These are phyloP conservation scores for Anethum foeniculum DNA, from an alignment of 140 eudicot species.

Conservation along the genomic window DNA sequence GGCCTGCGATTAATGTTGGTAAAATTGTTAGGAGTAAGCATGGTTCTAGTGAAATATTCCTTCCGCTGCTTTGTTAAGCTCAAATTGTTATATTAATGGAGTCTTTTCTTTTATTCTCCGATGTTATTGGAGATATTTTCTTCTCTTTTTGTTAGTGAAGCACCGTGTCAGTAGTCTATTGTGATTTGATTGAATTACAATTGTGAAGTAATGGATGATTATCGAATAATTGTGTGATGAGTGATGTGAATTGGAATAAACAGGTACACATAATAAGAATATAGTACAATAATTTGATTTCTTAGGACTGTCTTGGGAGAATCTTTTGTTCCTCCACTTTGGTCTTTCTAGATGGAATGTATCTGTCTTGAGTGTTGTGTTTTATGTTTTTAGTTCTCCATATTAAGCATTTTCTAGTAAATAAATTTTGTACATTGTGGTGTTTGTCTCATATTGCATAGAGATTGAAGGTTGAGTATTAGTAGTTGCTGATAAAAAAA, in stretches of 20 bases:
- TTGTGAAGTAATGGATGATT: not conserved
- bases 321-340: not conserved
- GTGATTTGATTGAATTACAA: not conserved
- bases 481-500: not conserved
- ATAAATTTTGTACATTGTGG: not conserved
- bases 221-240: not conserved
- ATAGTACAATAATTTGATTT: constrained; percentile 24
- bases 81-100: not conserved
- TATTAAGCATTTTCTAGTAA: not conserved
- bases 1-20: not conserved
- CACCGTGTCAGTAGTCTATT: not conserved
- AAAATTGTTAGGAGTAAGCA: not conserved
- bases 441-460: not conserved
- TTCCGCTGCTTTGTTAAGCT: not conserved
- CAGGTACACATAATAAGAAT: constrained; percentile 12
- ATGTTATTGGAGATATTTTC: not conserved
- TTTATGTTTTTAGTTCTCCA: not conserved
- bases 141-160: not conserved
- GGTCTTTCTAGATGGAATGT: not conserved
- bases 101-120: not conserved
- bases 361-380: not conserved
- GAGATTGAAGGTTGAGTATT: not conserved
- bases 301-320: constrained; percentile 1
- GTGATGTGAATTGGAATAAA: constrained; percentile 21
- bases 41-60: not conserved